Evolutionary conservation across 2,329 filamentous ascomycete species (phyloP).

Genomic region (Pyrenochaeta sp.): DNA sequence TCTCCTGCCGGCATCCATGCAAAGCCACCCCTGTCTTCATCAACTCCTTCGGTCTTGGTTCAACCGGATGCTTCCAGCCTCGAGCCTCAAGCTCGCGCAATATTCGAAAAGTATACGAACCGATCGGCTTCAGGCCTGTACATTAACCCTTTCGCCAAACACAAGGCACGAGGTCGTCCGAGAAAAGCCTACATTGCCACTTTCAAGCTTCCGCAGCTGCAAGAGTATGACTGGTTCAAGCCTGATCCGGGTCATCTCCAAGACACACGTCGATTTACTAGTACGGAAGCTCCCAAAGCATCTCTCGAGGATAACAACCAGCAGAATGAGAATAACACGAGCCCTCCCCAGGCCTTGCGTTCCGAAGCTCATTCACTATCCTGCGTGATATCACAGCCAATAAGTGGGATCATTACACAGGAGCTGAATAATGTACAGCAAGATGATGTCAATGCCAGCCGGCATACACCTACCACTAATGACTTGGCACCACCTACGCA

Average conservation of each 20-base stretch:
- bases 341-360: background rate
- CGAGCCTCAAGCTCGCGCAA: constrained; percentile 20
- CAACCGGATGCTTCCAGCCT: constrained; percentile 6
- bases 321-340: background rate
- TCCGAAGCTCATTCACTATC: background rate
- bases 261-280: background rate
- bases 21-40: background rate
- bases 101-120: constrained; percentile 40
- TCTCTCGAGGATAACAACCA: background rate
- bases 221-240: constrained; percentile 48
- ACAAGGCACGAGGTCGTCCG: constrained; percentile 50
- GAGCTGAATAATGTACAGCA: background rate
- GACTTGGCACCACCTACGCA: background rate
- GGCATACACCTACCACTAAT: background rate
- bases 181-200: constrained; percentile 54
- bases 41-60: background rate
- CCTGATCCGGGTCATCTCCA: constrained; percentile 3
- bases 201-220: constrained; percentile 50
- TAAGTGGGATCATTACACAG: background rate
- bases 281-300: background rate
- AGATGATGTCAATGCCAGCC: background rate
- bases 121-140: constrained; percentile 51
- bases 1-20: background rate
- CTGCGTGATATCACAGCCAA: background rate
- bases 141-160: constrained; percentile 56